These are phyloP conservation scores for Brettanomyces anomalus DNA, from an alignment of 805 yeast genomes.

Conservation along the genomic window DNA sequence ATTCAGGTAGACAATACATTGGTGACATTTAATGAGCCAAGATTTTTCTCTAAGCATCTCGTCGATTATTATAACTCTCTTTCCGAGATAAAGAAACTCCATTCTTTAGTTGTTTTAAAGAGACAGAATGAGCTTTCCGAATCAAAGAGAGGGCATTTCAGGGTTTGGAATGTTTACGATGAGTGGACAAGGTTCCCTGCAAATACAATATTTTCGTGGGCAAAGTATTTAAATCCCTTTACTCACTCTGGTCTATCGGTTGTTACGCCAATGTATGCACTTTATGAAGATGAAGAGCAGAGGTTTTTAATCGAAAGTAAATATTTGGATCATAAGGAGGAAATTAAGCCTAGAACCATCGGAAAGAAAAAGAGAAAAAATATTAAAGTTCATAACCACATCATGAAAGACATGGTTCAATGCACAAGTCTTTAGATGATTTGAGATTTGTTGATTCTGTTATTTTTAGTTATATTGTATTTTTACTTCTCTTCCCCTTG, in stretches of 20 bases:
- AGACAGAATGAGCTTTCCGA: constrained; percentile 1
- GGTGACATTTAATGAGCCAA: constrained; percentile 53
- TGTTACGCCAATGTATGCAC: constrained; percentile 12
- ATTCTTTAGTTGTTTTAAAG: background rate
- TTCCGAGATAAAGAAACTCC: background rate
- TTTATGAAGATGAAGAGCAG: background rate
- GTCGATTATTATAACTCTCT: constrained; percentile 33
- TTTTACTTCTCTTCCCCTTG: too few relatives aligned
- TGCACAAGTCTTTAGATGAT: background rate
- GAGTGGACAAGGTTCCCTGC: constrained; percentile 16
- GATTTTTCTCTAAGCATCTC: constrained; percentile 26
- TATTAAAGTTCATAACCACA: background rate
- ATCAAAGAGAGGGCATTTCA: constrained; percentile 11
- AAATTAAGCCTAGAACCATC: background rate
- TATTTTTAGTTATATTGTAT: too few relatives aligned
- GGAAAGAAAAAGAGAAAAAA: background rate
- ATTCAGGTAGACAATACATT: constrained; percentile 48
- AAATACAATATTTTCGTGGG: constrained; percentile 3
- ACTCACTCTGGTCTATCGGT: constrained; percentile 15
- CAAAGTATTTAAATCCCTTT: constrained; percentile 8
- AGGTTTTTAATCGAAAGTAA: background rate
- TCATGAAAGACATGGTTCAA: background rate
- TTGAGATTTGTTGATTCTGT: too few relatives aligned
- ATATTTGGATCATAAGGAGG: background rate
- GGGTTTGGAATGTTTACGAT: constrained; percentile 18